Percentiles rank a stretch among this genome's conserved stretches.
Conservation (phyloP, 78 protist genomes). For the Cyanophora paradoxa region DNA sequence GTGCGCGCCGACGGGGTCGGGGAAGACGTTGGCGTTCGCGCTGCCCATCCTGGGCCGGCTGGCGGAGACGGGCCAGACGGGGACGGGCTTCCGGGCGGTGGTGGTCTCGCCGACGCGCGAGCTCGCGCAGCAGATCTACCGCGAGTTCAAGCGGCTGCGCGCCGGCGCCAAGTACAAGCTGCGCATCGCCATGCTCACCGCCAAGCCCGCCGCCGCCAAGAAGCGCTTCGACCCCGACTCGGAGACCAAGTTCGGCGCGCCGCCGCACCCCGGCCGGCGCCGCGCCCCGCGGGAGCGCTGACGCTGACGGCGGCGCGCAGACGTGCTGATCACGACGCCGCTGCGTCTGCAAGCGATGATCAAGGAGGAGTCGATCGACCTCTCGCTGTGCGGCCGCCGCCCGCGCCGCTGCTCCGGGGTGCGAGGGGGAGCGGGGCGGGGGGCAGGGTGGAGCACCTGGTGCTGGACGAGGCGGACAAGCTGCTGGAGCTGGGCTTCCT, state of each 20-base stretch:
- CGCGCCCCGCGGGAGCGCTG: too few species aligned
- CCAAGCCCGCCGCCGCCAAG: not conserved
- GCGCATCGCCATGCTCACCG: not conserved
- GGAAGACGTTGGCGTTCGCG: conserved; percentile 5
- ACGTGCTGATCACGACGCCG: conserved; percentile 18
- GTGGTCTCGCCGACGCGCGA: conserved; percentile 21
- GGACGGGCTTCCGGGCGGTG: not conserved
- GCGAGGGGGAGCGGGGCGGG: not conserved
- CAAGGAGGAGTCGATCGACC: not conserved
- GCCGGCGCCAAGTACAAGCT: not conserved
- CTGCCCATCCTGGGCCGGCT: not conserved
- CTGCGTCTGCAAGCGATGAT: not conserved
- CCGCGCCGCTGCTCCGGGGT: not conserved
- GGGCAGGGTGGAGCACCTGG: too few species aligned
- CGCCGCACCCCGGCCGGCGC: too few species aligned
- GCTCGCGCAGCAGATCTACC: conserved; percentile 15
- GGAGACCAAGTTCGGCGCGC: too few species aligned
- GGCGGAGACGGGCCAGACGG: not conserved
- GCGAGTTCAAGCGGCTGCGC: not conserved
- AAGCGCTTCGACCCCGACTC: not conserved
- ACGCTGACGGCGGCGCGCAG: too few species aligned
- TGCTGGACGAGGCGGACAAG: conserved; percentile 15
- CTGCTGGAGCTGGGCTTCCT: conserved; percentile 5
- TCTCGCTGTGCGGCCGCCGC: not conserved
- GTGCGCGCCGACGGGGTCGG: too few species aligned